Percentiles rank a stretch among this genome's conserved stretches.
These are phyloP conservation scores for Lepiota brunneoincarnata DNA, from an alignment of 768 basidiomycete genomes.

Conservation along the genomic window DNA sequence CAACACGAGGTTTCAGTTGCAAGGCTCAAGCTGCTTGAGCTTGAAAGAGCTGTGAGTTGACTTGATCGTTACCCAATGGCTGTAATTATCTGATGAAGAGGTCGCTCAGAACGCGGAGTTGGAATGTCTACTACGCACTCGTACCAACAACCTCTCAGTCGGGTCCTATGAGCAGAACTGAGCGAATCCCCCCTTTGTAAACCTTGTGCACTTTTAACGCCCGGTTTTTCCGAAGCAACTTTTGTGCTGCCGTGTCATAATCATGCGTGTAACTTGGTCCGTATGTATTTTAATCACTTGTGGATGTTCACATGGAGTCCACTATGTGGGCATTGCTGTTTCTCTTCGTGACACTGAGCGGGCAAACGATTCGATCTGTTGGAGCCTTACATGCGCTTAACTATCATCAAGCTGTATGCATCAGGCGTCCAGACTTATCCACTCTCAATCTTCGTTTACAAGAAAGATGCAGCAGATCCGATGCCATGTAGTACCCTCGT, in stretches of 20 bases:
- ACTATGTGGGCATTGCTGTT: background rate
- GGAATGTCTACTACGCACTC: background rate
- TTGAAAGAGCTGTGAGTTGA: conserved; percentile 61
- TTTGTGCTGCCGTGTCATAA: too few relatives aligned
- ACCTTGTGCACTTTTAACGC: too few relatives aligned
- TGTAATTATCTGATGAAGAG: background rate
- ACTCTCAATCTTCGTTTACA: background rate
- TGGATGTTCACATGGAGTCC: too few relatives aligned
- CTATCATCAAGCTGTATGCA: too few relatives aligned
- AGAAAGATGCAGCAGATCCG: background rate
- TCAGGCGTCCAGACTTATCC: too few relatives aligned
- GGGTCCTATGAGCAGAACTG: background rate
- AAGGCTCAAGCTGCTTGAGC: conserved; percentile 63
- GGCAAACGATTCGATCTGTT: too few relatives aligned
- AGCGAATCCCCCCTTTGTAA: background rate
- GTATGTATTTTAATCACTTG: too few relatives aligned
- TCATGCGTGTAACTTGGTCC: too few relatives aligned
- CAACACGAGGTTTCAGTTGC: conserved; percentile 61
- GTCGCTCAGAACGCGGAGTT: conserved; percentile 3
- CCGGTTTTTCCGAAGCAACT: too few relatives aligned
- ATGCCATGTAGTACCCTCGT: background rate
- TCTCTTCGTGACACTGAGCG: background rate
- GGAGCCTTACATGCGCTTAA: too few relatives aligned
- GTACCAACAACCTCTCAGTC: background rate
- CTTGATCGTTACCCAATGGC: background rate